phyloP scores from a whole-genome alignment of 257 asterid species.

The Anisodus tanguticus region DNA sequence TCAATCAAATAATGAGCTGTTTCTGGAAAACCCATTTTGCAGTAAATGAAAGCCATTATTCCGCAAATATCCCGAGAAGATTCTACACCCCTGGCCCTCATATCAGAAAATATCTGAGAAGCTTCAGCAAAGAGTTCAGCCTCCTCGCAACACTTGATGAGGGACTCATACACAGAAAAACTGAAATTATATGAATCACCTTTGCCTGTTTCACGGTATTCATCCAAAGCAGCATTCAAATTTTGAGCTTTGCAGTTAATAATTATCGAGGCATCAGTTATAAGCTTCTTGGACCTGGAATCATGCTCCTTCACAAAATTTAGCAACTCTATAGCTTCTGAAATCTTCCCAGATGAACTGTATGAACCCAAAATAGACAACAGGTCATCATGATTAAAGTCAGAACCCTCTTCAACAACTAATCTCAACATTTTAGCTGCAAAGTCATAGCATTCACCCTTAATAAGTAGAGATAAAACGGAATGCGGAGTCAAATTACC shows the following conservation, averaged over 20 bases:
- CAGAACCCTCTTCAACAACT: constrained; percentile 61
- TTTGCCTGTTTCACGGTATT: constrained; percentile 54
- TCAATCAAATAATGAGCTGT: constrained; percentile 72
- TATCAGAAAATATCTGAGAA: constrained; percentile 85
- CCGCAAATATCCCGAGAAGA: constrained; percentile 64
- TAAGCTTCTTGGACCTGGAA: constrained; percentile 55
- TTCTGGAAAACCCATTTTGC: constrained; percentile 85
- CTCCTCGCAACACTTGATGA: constrained; percentile 68
- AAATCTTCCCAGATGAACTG: constrained; percentile 76
- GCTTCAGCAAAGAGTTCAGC: constrained; percentile 69
- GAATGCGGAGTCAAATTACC: constrained; percentile 61
- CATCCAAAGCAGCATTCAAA: constrained; percentile 78
- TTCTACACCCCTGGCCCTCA: constrained; percentile 73
- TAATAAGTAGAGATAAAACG: constrained; percentile 71
- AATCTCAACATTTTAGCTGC: constrained; percentile 74
- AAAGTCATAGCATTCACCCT: constrained; percentile 73
- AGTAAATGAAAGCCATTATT: constrained; percentile 56
- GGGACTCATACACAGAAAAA: constrained; percentile 63
- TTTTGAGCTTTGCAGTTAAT: constrained; percentile 79
- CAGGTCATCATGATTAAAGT: constrained; percentile 57
- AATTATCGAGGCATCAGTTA: constrained; percentile 75
- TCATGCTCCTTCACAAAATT: constrained; percentile 65
- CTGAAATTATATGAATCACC: constrained; percentile 46
- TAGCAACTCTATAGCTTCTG: constrained; percentile 77
- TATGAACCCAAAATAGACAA: constrained; percentile 76